A percentile compares a stretch with the other conserved stretches of the same genome.
These are phyloP conservation scores for Alternaria rosae DNA, from an alignment of 2,329 filamentous ascomycete genomes.

Conservation along the genomic window DNA sequence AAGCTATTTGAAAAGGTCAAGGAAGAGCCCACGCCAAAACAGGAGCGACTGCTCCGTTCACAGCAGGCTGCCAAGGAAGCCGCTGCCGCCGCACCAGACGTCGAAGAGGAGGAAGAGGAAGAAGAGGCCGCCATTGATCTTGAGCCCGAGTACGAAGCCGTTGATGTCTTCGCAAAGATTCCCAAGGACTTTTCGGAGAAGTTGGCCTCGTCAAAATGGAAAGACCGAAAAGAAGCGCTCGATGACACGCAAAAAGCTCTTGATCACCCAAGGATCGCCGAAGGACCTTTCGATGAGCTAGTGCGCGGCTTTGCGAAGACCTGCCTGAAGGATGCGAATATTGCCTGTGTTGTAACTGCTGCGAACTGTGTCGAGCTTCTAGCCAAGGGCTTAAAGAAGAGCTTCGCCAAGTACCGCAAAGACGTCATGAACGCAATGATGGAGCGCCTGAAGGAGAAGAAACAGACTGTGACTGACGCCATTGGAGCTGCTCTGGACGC, in stretches of 20 bases:
- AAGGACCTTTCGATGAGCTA: conserved; percentile 86
- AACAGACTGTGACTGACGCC: conserved; percentile 85
- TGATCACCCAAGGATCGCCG: conserved; percentile 90
- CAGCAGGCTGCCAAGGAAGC: conserved; percentile 84
- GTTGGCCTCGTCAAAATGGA: conserved; percentile 93
- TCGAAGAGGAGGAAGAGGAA: conserved; percentile 53
- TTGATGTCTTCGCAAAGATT: conserved; percentile 84
- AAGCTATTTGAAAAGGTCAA: conserved; percentile 94
- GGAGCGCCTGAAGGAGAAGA: conserved; percentile 98
- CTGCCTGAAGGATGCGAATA: conserved; percentile 96
- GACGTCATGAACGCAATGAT: conserved; percentile 87
- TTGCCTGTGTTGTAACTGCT: conserved; percentile 90
- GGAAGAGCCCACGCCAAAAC: conserved; percentile 83
- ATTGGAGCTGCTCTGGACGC: conserved; percentile 84
- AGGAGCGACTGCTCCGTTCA: conserved; percentile 84
- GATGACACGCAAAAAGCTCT: conserved; percentile 79
- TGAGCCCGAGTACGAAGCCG: conserved; percentile 72
- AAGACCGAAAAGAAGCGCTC: conserved; percentile 93
- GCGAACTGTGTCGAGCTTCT: conserved; percentile 91
- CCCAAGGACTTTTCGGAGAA: conserved; percentile 83
- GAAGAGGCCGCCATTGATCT: conserved; percentile 77
- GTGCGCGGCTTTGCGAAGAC: conserved; percentile 83
- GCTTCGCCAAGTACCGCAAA: conserved; percentile 81
- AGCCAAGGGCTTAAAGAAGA: conserved; percentile 81
- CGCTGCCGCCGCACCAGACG: conserved; percentile 69